A percentile compares a stretch with the other conserved stretches of the same genome.
Evolutionary conservation across 108 stramenopile genomes (phyloP).

Genomic region (Cylindrotheca closterium): DNA sequence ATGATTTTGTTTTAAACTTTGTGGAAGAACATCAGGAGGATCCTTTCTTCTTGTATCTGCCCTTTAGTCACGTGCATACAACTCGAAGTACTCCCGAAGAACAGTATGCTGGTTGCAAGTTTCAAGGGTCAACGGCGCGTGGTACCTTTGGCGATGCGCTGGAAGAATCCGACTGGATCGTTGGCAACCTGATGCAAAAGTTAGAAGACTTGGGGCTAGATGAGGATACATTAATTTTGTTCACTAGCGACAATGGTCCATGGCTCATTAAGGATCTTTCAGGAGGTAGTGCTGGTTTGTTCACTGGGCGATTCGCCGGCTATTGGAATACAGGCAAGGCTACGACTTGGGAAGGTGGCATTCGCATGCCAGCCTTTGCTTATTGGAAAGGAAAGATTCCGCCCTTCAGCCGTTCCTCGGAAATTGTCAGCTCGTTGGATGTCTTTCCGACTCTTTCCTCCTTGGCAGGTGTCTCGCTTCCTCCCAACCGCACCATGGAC

Average conservation of each 20-base stretch:
- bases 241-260: slow-evolving; percentile 50
- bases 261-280: slow-evolving; percentile 23
- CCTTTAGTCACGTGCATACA: slow-evolving; percentile 58
- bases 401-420: slow-evolving; percentile 31
- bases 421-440: slow-evolving; percentile 39
- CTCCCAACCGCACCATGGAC: slow-evolving; percentile 33
- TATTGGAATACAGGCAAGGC: slow-evolving; percentile 49
- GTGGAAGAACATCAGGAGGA: slow-evolving; percentile 28
- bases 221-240: slow-evolving; percentile 42
- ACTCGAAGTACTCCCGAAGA: slow-evolving; percentile 14
- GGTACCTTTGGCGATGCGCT: slow-evolving; percentile 53
- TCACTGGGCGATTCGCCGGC: slow-evolving; percentile 35
- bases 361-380: slow-evolving; percentile 44
- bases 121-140: slow-evolving; percentile 19
- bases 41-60: slow-evolving; percentile 57
- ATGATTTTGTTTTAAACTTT: slow-evolving; percentile 34
- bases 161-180: slow-evolving; percentile 45
- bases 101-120: slow-evolving; percentile 36
- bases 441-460: slow-evolving; percentile 47
- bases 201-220: slow-evolving; percentile 20
- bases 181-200: slow-evolving; percentile 35
- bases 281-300: slow-evolving; percentile 37
- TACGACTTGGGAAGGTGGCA: slow-evolving; percentile 49
- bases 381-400: slow-evolving; percentile 44
- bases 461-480: slow-evolving; percentile 38